Evolutionary conservation across 257 asterid genomes (phyloP), one percentile per base, ranked within the genome.

Genomic region (Mentha longifolia): DNA sequence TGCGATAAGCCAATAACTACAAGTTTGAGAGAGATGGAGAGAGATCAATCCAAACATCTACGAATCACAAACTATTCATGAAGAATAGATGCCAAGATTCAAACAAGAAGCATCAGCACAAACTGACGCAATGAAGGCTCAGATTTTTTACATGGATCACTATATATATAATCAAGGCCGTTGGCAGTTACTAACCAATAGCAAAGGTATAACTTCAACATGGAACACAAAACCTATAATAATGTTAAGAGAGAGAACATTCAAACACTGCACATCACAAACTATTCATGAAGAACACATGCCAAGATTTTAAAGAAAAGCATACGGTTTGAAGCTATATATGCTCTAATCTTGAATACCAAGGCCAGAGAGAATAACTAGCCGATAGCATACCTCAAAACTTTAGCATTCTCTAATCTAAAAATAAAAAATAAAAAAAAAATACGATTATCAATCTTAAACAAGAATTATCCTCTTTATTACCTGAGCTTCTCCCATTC

Each of bases 401-500:
- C 68, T 43, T 43, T 8, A 43, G 45, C 56, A 16, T 8, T 20
- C 16, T 59, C 65, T 66, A 3, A 46, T 22, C 5, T 61, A 59
- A 43, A 17, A 37, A 39, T 20, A 22, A 57, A 17, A 57, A 17
- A 33, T n/a, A n/a, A n/a, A n/a, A n/a, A n/a, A n/a, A n/a, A n/a
- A 2, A 63, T 28, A 7, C 37, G n/a, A 46, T 20, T 1, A 28
- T 66, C 30, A 15, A 20, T 35, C 41, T 5, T 30, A 19, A 64
- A 68, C 74, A 68, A 49, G 33, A 60, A 28, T 9, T 0, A 22
- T 37, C 12, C 43, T 9, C 41, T 62, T 39, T 16, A 74, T 43
- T 75, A 85, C 88, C 86, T 81, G 63, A 66, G 86, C 88, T 77
- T 83, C 76, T 67, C 43, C 87, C 95, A 89, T 89, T 59, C 77